phyloP scores from a whole-genome alignment of 2,329 filamentous ascomycete species.

The Ascochyta viciae-villosae region DNA sequence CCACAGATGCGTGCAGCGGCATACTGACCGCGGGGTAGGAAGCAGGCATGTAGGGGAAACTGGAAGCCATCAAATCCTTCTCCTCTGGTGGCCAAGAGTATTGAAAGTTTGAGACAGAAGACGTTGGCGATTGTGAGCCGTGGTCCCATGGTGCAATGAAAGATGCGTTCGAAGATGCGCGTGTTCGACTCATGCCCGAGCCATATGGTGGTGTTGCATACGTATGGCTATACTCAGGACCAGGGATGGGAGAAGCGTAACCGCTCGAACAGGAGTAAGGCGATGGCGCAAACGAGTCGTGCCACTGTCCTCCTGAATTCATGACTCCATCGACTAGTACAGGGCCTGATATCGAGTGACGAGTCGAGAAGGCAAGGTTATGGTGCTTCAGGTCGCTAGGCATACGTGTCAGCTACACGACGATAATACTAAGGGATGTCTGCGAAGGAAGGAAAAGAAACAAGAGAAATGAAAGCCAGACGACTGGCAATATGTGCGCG shows the following conservation, averaged over 20 bases:
- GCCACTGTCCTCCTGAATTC: slow-evolving; percentile 29
- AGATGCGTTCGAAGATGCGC: slow-evolving; percentile 48
- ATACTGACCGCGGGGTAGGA: slow-evolving; percentile 38
- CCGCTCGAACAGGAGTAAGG: slow-evolving; percentile 46
- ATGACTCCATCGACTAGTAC: slow-evolving; percentile 27
- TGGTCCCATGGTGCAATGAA: slow-evolving; percentile 43
- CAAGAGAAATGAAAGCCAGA: neutral
- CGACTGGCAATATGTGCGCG: slow-evolving; percentile 11
- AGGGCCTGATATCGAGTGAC: slow-evolving; percentile 24
- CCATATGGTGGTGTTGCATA: slow-evolving; percentile 41
- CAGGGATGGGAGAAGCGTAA: slow-evolving; percentile 41
- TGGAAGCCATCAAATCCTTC: slow-evolving; percentile 34
- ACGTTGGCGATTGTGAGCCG: slow-evolving; percentile 45
- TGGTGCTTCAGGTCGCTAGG: slow-evolving; percentile 32
- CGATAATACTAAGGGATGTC: slow-evolving; percentile 6
- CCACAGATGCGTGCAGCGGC: slow-evolving; percentile 26
- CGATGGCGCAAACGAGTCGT: slow-evolving; percentile 38
- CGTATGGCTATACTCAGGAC: slow-evolving; percentile 32
- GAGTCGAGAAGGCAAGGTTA: slow-evolving; percentile 8
- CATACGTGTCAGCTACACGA: neutral
- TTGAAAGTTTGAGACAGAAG: slow-evolving; percentile 43
- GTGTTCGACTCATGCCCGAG: slow-evolving; percentile 37
- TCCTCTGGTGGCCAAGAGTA: slow-evolving; percentile 42
- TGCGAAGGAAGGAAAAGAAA: slow-evolving; percentile 3
- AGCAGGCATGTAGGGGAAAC: slow-evolving; percentile 31